Percentiles rank a stretch among this genome's conserved stretches.
Evolutionary conservation across 129 eudicot genomes (phyloP).

Genomic region (Dittrichia graveolens): DNA sequence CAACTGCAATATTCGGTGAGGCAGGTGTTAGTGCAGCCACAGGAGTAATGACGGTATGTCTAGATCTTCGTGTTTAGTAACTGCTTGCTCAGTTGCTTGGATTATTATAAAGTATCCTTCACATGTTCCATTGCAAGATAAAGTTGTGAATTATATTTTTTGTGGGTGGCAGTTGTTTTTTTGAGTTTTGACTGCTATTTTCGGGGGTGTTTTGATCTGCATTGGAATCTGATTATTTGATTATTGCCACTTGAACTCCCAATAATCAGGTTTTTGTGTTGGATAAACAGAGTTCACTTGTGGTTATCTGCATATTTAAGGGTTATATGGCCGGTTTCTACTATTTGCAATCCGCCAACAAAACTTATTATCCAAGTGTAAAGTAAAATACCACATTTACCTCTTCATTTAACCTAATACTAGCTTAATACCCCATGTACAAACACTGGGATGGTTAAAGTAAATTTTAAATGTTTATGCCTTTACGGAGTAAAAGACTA

Average conservation of each 20-base stretch:
- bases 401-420: not conserved
- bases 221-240: not conserved
- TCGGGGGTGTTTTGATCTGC: not conserved
- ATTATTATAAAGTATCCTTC: not conserved
- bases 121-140: too few relatives aligned
- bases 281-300: not conserved
- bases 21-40: constrained; percentile 98
- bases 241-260: too few relatives aligned
- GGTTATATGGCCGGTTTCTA: not conserved
- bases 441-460: too few relatives aligned
- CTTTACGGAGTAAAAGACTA: too few relatives aligned
- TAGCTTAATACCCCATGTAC: too few relatives aligned
- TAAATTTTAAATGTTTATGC: too few relatives aligned
- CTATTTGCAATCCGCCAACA: not conserved
- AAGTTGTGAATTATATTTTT: not conserved
- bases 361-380: not conserved
- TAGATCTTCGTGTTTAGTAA: not conserved
- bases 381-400: not conserved
- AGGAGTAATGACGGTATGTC: constrained; percentile 91
- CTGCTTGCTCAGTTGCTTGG: not conserved
- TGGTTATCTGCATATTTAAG: not conserved
- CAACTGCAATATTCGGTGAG: constrained; percentile 89
- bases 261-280: not conserved
- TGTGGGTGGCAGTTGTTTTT: not conserved
- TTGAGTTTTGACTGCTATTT: not conserved